Percentiles rank a stretch among this genome's conserved stretches.
Conservation (phyloP, 2,329 filamentous ascomycete genomes). For the Beauveria bassiana region DNA sequence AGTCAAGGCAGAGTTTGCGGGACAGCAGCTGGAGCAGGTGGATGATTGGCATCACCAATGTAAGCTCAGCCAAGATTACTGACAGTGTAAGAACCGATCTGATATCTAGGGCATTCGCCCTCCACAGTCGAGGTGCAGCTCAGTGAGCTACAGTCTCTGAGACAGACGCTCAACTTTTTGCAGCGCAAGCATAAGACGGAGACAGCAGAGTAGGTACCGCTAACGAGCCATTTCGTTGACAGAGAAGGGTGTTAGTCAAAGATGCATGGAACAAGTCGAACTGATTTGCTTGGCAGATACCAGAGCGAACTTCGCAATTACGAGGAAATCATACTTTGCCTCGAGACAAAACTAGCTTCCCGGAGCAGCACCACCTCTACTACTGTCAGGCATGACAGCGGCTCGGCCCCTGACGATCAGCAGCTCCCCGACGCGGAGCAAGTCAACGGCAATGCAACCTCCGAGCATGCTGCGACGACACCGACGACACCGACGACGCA, state of each 20-base stretch:
- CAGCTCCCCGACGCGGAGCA: neutral
- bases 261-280: neutral
- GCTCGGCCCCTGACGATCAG: neutral
- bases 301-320: neutral
- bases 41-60: neutral
- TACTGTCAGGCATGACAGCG: neutral
- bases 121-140: slow-evolving; percentile 66
- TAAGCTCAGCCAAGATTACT: slow-evolving; percentile 45
- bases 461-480: too few species aligned
- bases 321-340: neutral
- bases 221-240: neutral
- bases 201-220: slow-evolving; percentile 66
- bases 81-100: slow-evolving; percentile 77
- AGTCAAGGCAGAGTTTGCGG: neutral
- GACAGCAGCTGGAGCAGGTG: neutral
- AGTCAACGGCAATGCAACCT: neutral
- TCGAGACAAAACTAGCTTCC: neutral
- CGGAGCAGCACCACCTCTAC: slow-evolving; percentile 23
- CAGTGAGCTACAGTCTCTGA: slow-evolving; percentile 88
- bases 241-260: too few species aligned
- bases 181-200: slow-evolving; percentile 82
- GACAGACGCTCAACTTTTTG: slow-evolving; percentile 86
- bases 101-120: slow-evolving; percentile 38
- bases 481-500: neutral
- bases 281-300: neutral